Evolutionary conservation across 176 grass and related monocot species (phyloP).

Genomic region (Canna indica): DNA sequence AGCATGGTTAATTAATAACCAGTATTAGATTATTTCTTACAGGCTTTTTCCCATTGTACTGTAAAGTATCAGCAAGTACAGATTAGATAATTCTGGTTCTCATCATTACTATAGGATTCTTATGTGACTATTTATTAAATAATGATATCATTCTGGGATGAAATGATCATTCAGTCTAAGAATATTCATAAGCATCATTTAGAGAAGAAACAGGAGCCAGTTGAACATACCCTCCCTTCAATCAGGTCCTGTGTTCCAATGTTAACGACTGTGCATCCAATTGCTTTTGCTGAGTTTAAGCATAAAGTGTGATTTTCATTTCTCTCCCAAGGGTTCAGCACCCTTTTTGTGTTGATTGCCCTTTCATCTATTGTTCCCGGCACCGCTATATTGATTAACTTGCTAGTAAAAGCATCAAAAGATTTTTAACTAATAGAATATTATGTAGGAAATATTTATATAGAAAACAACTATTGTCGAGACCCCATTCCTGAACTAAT

Average conservation of each 20-base stretch:
- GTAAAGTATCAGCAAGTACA: no score
- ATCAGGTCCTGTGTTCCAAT: slow-evolving; percentile 98
- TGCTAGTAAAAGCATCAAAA: slow-evolving; percentile 43
- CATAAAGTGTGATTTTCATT: slow-evolving; percentile 99
- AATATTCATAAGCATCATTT: no score
- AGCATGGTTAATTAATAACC: no score
- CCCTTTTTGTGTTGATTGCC: slow-evolving; percentile 97
- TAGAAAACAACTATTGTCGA: background rate
- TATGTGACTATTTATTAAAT: no score
- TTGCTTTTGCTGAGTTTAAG: slow-evolving; percentile 98
- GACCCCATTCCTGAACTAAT: background rate
- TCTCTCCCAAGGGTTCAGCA: slow-evolving; percentile 97
- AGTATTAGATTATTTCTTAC: no score
- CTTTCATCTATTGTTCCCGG: slow-evolving; percentile 99
- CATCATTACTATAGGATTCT: no score
- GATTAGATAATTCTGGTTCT: no score
- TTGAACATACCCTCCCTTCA: slow-evolving; percentile 80
- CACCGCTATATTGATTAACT: slow-evolving; percentile 96
- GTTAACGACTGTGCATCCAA: slow-evolving; percentile 96
- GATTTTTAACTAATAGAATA: no score
- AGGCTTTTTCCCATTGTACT: no score
- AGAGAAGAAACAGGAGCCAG: no score
- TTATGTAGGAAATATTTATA: background rate
- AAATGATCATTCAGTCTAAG: no score
- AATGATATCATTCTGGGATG: no score